Evolutionary conservation across 805 yeast genomes (phyloP).

Genomic region (Pachysolen tannophilus): DNA sequence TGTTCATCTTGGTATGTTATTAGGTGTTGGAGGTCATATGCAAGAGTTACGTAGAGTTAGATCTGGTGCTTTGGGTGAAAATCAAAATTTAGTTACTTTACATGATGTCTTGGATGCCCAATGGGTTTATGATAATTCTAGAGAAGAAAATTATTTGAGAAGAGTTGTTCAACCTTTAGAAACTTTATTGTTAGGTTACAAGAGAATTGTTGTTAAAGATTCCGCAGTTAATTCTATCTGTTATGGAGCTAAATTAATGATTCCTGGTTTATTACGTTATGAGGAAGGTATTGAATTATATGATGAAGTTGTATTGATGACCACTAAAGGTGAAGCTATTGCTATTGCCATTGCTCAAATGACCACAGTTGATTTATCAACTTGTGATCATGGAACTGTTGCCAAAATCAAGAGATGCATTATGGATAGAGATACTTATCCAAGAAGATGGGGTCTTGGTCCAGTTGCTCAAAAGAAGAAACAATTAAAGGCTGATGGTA

Average conservation of each 20-base stretch:
- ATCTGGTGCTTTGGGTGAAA: conserved; percentile 91
- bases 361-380: conserved; percentile 94
- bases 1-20: conserved; percentile 96
- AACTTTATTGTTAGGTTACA: conserved; percentile 87
- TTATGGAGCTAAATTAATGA: conserved; percentile 98
- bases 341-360: conserved; percentile 98
- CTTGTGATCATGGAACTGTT: conserved; percentile 98
- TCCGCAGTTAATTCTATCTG: conserved; percentile 97
- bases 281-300: conserved; percentile 96
- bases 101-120: conserved; percentile 98
- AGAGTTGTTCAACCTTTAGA: conserved; percentile 92
- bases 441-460: conserved; percentile 99
- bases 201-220: conserved; percentile 86
- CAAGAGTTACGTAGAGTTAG: conserved; percentile 99
- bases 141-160: conserved; percentile 94
- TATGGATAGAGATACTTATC: conserved; percentile 98
- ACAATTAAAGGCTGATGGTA: conserved; percentile 95
- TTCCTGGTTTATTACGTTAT: conserved; percentile 95
- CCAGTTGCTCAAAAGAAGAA: conserved; percentile 98
- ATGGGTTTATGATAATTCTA: conserved; percentile 93
- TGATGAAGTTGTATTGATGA: conserved; percentile 95
- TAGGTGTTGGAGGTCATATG: conserved; percentile 99
- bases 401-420: conserved; percentile 98
- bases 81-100: conserved; percentile 86
- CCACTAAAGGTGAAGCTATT: conserved; percentile 99